Percentiles rank a stretch among this genome's conserved stretches.
phyloP scores from a whole-genome alignment of 805 yeast species.

The Candida quercuum region DNA sequence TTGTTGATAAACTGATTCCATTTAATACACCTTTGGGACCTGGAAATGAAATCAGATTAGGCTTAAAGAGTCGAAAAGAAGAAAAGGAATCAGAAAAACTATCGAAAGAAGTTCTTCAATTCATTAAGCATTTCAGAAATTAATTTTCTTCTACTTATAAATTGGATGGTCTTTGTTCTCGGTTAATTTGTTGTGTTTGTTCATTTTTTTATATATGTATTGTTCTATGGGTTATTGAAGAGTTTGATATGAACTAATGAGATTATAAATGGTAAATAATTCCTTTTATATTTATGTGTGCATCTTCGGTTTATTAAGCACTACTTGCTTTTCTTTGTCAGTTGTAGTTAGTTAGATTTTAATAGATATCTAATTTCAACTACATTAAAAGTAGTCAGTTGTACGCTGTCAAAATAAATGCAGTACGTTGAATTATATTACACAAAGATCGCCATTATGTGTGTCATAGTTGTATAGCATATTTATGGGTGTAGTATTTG shows the following conservation, averaged over 20 bases:
- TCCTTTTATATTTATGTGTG: background rate
- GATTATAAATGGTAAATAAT: no score
- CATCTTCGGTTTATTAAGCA: background rate
- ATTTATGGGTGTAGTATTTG: slow-evolving; percentile 31
- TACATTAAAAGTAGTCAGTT: no score
- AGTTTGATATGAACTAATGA: no score
- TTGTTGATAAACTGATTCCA: slow-evolving; percentile 21
- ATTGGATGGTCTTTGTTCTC: background rate
- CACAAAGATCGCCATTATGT: background rate
- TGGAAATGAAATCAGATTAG: slow-evolving; percentile 22
- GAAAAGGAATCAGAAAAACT: slow-evolving; percentile 16
- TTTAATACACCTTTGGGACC: slow-evolving; percentile 18
- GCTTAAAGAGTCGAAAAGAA: slow-evolving; percentile 19
- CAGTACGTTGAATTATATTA: no score
- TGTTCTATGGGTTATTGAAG: no score
- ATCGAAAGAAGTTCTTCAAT: slow-evolving; percentile 17
- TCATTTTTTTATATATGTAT: background rate
- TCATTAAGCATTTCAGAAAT: slow-evolving; percentile 16
- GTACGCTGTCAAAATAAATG: no score
- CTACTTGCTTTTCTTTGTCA: no score
- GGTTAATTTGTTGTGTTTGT: background rate
- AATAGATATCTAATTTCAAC: no score
- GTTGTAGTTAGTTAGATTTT: no score
- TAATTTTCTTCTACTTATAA: background rate
- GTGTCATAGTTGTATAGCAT: slow-evolving; percentile 10